Base-by-base conservation (phyloP, 2,329 filamentous ascomycete genomes). In the Calonectria leucothoes region DNA sequence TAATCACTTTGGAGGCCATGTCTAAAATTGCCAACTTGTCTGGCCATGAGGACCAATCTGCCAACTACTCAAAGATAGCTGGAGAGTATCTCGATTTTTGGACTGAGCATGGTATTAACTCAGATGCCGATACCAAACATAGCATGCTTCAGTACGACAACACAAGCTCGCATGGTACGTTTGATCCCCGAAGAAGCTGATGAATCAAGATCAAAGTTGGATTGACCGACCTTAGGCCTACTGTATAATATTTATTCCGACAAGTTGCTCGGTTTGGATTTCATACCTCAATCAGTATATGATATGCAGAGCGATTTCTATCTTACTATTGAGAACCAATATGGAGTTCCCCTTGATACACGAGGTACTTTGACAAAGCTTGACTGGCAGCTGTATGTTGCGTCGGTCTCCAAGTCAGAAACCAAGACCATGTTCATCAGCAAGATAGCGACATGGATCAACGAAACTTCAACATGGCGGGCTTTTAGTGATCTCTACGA, bases 221-320 rank as follows among this genome's bases (percentile, higher is more conserved):
- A 39, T 39, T 39, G 12, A 61, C 17, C 25, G 14, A 61, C 4
- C 3, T 11, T 17, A 70, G 69, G 69, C 6, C 70, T 83, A 29
- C 89, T 97, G 42, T 98, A 98, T 87, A 96, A 95, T 81, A 89
- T 97, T 33, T 98, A 95, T 84, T 91, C 93, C 20, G 95, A 97
- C 84, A 91, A 91, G 33, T 87, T 96, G 51, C 91, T 98, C 6
- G 93, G 91, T 80, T 95, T 97, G 84, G 89, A 94, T 68, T 86
- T 97, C 82, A 93, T 98, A 63, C 93, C 93, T 1, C 88, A 92
- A 76, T 88, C 89, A 74, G 89, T 98, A 81, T 98, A 97, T 87
- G 90, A 92, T 74, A 92, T 93, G 82, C 95, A 98, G 83, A 94
- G 91, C 37, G 84, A 88, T 70, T 97, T 94, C 89, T 98, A 98